Evolutionary conservation across 495 filamentous ascomycete species (phyloP).

Genomic region (Opeltia flavorubescens): DNA sequence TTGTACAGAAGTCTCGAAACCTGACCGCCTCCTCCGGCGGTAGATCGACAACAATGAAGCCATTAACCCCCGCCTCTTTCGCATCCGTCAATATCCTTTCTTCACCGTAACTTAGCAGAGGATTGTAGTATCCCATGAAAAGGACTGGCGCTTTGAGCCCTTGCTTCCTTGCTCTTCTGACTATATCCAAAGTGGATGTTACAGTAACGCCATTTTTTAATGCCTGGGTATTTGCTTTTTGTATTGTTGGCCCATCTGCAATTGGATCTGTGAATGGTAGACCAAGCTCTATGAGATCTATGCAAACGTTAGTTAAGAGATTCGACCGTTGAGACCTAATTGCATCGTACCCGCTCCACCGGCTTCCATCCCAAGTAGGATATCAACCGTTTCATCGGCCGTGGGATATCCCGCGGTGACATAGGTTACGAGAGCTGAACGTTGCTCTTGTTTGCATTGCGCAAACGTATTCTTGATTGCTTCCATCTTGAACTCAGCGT

Average conservation of each 20-base stretch:
- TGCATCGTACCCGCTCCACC: conserved; percentile 65
- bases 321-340: too few relatives aligned
- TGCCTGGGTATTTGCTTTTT: conserved; percentile 78
- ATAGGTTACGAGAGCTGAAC: conserved; percentile 78
- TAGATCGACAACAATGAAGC: conserved; percentile 94
- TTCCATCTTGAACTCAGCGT: conserved; percentile 55
- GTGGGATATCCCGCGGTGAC: conserved; percentile 90
- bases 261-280: conserved; percentile 97
- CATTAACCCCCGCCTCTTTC: conserved; percentile 76
- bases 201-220: conserved; percentile 82
- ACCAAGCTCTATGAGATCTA: conserved; percentile 68
- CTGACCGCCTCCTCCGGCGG: conserved; percentile 92
- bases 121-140: conserved; percentile 99
- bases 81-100: conserved; percentile 76
- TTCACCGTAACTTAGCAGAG: conserved; percentile 83
- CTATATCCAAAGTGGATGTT: conserved; percentile 58
- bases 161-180: conserved; percentile 56
- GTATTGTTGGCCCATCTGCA: conserved; percentile 88
- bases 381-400: conserved; percentile 63
- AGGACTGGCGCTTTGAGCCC: conserved; percentile 73
- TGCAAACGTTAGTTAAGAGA: not conserved
- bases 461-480: conserved; percentile 74
- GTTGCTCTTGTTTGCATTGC: conserved; percentile 60
- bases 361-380: conserved; percentile 78
- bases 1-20: conserved; percentile 74